These are phyloP conservation scores for Arthroderma sp. DNA, from an alignment of 2,329 filamentous ascomycete genomes.

Conservation along the genomic window DNA sequence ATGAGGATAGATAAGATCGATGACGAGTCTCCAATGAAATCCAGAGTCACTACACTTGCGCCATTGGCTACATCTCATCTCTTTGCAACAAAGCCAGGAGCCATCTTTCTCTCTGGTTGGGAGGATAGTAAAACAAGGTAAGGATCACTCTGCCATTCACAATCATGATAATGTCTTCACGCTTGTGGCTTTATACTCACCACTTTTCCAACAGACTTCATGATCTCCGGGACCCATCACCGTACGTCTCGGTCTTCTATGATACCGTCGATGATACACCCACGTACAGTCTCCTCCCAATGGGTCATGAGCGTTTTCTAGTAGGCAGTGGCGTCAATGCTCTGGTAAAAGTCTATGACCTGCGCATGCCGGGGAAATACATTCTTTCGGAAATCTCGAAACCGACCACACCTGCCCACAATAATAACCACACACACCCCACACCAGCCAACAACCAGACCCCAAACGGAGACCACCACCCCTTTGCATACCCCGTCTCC, in stretches of 20 bases:
- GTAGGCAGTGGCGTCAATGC: constrained; percentile 45
- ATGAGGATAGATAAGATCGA: constrained; percentile 27
- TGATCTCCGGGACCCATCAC: constrained; percentile 42
- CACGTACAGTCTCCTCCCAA: constrained; percentile 45
- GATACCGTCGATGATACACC: constrained; percentile 46
- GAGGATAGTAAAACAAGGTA: constrained; percentile 42
- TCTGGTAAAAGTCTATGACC: constrained; percentile 49
- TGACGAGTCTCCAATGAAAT: constrained; percentile 13
- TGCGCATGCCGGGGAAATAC: constrained; percentile 33
- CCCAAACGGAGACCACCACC: not conserved
- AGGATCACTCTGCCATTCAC: constrained; percentile 1
- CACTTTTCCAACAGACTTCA: constrained; percentile 35
- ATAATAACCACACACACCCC: not conserved
- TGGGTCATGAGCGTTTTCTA: constrained; percentile 44
- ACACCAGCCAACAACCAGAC: not conserved
- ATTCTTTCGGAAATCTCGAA: constrained; percentile 15
- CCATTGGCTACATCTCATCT: constrained; percentile 18
- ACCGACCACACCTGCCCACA: constrained; percentile 10
- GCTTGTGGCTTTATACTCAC: not conserved
- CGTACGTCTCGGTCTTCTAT: constrained; percentile 37
- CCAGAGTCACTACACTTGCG: constrained; percentile 24
- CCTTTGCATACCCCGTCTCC: constrained; percentile 1
- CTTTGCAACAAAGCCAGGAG: constrained; percentile 24
- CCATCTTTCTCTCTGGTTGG: constrained; percentile 47
- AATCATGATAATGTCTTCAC: not conserved